These are phyloP conservation scores for Fusarium papillatum DNA, from an alignment of 2,329 filamentous ascomycete genomes.

Conservation along the genomic window DNA sequence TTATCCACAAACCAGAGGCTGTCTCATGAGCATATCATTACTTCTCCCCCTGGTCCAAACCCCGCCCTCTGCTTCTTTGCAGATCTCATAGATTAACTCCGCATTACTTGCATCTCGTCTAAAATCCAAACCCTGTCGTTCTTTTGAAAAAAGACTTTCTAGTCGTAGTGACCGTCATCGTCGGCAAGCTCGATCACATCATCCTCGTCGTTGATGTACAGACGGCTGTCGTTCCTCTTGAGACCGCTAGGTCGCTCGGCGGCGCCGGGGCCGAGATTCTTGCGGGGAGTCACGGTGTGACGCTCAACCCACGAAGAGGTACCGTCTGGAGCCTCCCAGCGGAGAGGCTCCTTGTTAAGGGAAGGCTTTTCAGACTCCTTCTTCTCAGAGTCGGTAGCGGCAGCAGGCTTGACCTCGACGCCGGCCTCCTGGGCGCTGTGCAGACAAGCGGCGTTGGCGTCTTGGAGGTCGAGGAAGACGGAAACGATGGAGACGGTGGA, in stretches of 20 bases:
- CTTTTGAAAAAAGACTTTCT: neutral
- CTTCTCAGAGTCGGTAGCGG: slow-evolving; percentile 1
- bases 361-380: slow-evolving; percentile 13
- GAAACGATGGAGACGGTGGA: slow-evolving; percentile 45
- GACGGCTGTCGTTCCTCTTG: slow-evolving; percentile 41
- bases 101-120: slow-evolving; percentile 24
- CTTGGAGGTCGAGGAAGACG: slow-evolving; percentile 49
- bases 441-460: slow-evolving; percentile 53
- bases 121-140: neutral
- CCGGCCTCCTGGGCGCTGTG: slow-evolving; percentile 45
- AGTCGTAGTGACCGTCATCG: slow-evolving; percentile 43
- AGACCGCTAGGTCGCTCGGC: slow-evolving; percentile 19
- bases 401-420: slow-evolving; percentile 34
- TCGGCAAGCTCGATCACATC: slow-evolving; percentile 44
- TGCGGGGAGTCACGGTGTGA: slow-evolving; percentile 45
- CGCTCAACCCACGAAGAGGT: slow-evolving; percentile 54
- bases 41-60: neutral
- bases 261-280: slow-evolving; percentile 15
- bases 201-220: slow-evolving; percentile 45
- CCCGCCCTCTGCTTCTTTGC: neutral
- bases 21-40: slow-evolving; percentile 10
- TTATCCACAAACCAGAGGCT: slow-evolving; percentile 11
- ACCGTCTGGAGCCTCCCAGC: slow-evolving; percentile 53
- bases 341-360: slow-evolving; percentile 43
- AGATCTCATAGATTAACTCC: slow-evolving; percentile 12